Base-by-base conservation (phyloP, 129 eudicot species). In the carrot (Daucus carota) region DNA sequence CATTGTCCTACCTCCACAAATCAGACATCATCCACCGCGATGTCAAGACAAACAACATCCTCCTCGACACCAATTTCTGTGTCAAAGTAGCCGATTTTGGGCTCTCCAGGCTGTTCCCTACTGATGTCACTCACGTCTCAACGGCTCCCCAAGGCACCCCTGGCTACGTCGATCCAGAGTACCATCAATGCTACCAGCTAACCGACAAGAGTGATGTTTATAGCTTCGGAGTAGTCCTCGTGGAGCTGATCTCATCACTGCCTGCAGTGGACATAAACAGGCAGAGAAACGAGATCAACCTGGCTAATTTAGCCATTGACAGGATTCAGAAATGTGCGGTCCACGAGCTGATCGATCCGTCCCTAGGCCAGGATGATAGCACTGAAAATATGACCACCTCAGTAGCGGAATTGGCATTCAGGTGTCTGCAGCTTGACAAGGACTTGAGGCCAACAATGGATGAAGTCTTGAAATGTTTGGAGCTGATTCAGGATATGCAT, bases 91-190 rank as follows among this genome's bases (percentile, higher is more conserved):
- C 73, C 38, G 73, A 70, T 70, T 70, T 70, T n/a, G 73, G 73
- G 73, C 48, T 70, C 48, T 70, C 73, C 2, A 70, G 73, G 31
- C 73, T 70, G 14, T 70, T 70, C 47, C 73, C 73, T 8, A 70
- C 48, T 40, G 47, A 70, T 22, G 73, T 40, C 11, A 70, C 48
- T 70, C 73, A 70, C 15, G 73, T 70, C 32, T 70, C 73, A 70
- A 70, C 73, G 20, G 73, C 73, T 70, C 73, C 73, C 9, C 83
- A 83, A 42, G 86, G 86, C 3, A 78, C 86, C 2, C 82, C 86
- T n/a, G 86, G 86, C 17, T 82, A 82, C 36, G 82, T 82, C 13
- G 86, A 82, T 45, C 86, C 86, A 6, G 86, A 82, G 73, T 82
- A 82, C 17, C 82, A 82, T n/a, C 59, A 74, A 22, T 82, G 82